These are phyloP conservation scores for Scolecobasidium constrictum DNA, from an alignment of 2,329 filamentous ascomycete species.

Conservation along the genomic window DNA sequence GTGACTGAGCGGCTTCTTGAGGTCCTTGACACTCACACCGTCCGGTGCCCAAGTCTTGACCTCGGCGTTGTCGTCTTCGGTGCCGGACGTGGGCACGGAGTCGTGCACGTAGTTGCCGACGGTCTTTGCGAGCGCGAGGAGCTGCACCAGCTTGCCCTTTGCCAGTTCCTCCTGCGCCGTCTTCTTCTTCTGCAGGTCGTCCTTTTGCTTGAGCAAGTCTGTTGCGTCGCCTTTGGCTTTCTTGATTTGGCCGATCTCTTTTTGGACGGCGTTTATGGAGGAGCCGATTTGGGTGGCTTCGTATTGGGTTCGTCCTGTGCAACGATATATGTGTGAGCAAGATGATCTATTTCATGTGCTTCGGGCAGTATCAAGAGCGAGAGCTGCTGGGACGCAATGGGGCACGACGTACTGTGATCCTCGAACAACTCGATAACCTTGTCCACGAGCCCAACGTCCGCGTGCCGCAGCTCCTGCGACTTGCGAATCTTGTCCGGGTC, in stretches of 20 bases:
- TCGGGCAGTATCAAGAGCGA: constrained; percentile 17
- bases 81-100: constrained; percentile 70
- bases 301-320: constrained; percentile 47
- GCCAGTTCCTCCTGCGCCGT: constrained; percentile 67
- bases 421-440: constrained; percentile 81
- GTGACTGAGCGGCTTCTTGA: constrained; percentile 73
- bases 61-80: constrained; percentile 78
- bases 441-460: constrained; percentile 75
- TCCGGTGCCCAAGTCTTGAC: constrained; percentile 73
- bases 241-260: constrained; percentile 84
- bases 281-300: constrained; percentile 68
- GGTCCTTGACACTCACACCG: constrained; percentile 63
- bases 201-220: constrained; percentile 69
- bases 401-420: constrained; percentile 72
- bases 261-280: constrained; percentile 80
- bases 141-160: constrained; percentile 58
- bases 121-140: constrained; percentile 69
- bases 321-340: constrained; percentile 1
- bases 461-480: constrained; percentile 74
- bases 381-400: too few species aligned
- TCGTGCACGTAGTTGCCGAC: constrained; percentile 91
- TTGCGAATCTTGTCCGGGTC: constrained; percentile 87
- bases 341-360: constrained; percentile 16
- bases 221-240: constrained; percentile 87
- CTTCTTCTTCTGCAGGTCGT: constrained; percentile 68